Evolutionary conservation across 495 filamentous ascomycete genomes (phyloP), one percentile per base, ranked within the genome.

Genomic region (Neurospora discreta): DNA sequence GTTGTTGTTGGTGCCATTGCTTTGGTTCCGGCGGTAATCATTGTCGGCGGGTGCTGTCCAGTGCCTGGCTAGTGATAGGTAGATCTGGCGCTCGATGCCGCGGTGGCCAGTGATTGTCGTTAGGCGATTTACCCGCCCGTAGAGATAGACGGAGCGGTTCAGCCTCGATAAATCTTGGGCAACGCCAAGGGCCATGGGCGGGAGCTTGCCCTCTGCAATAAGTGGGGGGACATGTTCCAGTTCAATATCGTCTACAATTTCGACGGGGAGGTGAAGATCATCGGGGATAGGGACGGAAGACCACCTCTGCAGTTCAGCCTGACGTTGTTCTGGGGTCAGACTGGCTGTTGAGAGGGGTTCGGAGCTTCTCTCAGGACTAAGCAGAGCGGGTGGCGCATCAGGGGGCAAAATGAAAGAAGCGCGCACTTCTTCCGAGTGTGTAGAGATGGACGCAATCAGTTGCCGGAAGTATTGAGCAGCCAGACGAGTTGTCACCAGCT

Each of bases 391-490:
- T 15, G 20, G 58, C 10, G 38, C 60, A 0, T 68, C 36, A 0
- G 74, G 44, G 5, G 77, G 76, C 16, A 84, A 73, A 18, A 84
- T 75, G 1, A 81, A 33, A 10, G 70, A 23, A 8, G 79, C 80
- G 26, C 83, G 75, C 5, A 36, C 65, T 20, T 83, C 81, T 70
- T 85, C 83, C 1, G 78, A 82, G 41, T 75, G 70, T 0, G 78
- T 82, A 0, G 80, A 78, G 5, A 85, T 80, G 33, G 81, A 77
- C 39, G 68, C 75, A 42, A 85, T 79, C 43, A 85, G 75, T 39
- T 78, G 74, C 52, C 78, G 78, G 68, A 84, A 83, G 44, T 83
- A 80, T 15, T 74, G 69, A 18, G 79, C 79, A 3, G 81, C 83
- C 9, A 74, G 75, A 13, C 69, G 33, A 0, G 83, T 83, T 71